Conservation (phyloP, 78 protist genomes). For the Dictyostelium brefeldianum region DNA sequence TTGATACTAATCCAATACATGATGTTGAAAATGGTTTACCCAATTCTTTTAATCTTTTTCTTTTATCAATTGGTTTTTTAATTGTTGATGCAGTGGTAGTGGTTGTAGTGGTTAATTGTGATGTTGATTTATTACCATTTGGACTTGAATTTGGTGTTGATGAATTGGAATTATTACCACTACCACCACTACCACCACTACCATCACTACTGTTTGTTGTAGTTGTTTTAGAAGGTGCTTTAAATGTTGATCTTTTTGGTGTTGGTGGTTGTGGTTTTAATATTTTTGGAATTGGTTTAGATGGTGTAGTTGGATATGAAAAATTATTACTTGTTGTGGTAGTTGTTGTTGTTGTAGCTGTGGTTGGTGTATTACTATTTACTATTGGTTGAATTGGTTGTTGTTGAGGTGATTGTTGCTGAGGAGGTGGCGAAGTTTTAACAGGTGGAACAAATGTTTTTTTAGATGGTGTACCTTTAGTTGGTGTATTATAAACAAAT, state of each 20-base stretch:
- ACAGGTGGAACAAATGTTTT: conserved; percentile 8
- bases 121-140: conserved; percentile 1
- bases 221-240: not conserved
- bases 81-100: not conserved
- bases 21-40: conserved; percentile 46
- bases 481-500: not conserved
- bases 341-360: not conserved
- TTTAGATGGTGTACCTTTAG: not conserved
- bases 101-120: not conserved
- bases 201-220: not conserved
- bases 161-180: not conserved
- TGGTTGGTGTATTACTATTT: not conserved
- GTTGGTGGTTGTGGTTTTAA: conserved; percentile 26
- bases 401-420: not conserved
- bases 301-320: conserved; percentile 26
- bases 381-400: not conserved
- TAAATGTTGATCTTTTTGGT: conserved; percentile 16
- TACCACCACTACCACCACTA: too few relatives aligned
- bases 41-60: conserved; percentile 23
- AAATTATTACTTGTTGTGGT: not conserved
- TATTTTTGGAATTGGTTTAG: not conserved
- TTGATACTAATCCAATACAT: conserved; percentile 15
- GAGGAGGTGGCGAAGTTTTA: not conserved
- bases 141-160: conserved; percentile 2
- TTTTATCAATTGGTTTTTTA: conserved; percentile 13